Base-by-base conservation (phyloP, 2,329 filamentous ascomycete species). In the Cladosporium sp. region DNA sequence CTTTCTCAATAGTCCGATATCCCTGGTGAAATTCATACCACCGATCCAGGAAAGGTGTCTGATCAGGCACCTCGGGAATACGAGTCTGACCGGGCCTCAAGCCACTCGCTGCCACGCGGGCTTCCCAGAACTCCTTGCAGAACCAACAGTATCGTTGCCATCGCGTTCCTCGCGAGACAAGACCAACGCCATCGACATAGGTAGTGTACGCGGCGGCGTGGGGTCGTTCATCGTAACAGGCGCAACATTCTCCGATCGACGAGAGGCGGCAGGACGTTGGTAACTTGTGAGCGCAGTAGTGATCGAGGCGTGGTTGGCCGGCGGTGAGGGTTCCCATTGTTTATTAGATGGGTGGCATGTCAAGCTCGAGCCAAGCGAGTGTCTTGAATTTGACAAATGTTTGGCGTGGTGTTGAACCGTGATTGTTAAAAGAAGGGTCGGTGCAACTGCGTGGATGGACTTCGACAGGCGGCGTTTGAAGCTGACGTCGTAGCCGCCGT, bases 71-170 rank as follows among this genome's bases (percentile, higher is more conserved):
- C 15, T 71, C 63, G 9, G 75, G 75, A 37, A 78, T 71, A 13
- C 70, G 65, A 8, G 75, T 75, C 52, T 75, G 70, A 2, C 62
- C 64, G 1, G 69, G 64, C n/a, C 68, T 60, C 20, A 77, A 59
- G 4, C 73, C 69, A 13, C 71, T 71, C 5, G 66, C 68, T 7
- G 64, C 64, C 15, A 76, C 65, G 15, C 75, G 58, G 47, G 74
- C 72, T 44, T 65, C 68, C 75, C 75, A 78, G 61, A 76, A 78
- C 42, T 74, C 72, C 61, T 73, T 73, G 54, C 75, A 78, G 56
- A 71, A 75, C 73, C 73, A 77, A 55, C 75, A 78, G 52, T 78
- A 78, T 50, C 71, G 63, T 56, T 77, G 71, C 73, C 74, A 77
- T 34, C 75, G 57, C 4, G 69, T 74, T 2, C 74, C 75, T 19